Conservation (phyloP, 305 asterid species). For the Fraxinus velutina region DNA sequence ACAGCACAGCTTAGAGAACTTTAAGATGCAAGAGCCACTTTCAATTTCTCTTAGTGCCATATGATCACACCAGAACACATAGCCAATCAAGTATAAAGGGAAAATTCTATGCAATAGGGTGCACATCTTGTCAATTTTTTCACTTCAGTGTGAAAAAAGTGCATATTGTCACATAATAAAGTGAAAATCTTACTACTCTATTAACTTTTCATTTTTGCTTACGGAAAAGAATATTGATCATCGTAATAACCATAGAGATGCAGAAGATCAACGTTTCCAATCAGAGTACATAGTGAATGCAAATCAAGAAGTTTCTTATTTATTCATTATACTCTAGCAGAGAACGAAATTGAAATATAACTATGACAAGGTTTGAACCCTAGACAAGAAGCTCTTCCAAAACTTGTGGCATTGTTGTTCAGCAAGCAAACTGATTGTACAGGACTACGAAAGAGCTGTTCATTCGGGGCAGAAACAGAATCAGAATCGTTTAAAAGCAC, state of each 20-base stretch:
- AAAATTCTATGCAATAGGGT: neutral
- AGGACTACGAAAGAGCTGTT: slow-evolving; percentile 1
- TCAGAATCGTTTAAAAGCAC: neutral
- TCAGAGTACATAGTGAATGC: neutral
- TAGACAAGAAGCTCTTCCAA: neutral
- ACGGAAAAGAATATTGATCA: neutral
- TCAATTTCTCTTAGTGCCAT: neutral
- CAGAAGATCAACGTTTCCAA: neutral
- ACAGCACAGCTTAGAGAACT: neutral
- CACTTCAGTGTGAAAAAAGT: neutral
- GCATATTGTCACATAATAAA: neutral
- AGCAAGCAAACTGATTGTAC: slow-evolving; percentile 15
- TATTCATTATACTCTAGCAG: neutral
- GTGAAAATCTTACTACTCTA: neutral
- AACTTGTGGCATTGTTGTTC: neutral
- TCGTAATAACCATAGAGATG: neutral
- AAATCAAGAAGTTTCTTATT: neutral
- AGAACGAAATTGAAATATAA: neutral
- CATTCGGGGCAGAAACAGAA: slow-evolving; percentile 11
- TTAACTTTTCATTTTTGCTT: neutral
- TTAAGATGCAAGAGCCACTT: neutral
- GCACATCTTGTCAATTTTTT: neutral
- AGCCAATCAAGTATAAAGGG: neutral
- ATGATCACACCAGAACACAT: neutral
- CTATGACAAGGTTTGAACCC: neutral